A percentile compares a stretch with the other conserved stretches of the same genome.
Conservation (phyloP, 441 rosid species). For the Pelargonium australe region DNA sequence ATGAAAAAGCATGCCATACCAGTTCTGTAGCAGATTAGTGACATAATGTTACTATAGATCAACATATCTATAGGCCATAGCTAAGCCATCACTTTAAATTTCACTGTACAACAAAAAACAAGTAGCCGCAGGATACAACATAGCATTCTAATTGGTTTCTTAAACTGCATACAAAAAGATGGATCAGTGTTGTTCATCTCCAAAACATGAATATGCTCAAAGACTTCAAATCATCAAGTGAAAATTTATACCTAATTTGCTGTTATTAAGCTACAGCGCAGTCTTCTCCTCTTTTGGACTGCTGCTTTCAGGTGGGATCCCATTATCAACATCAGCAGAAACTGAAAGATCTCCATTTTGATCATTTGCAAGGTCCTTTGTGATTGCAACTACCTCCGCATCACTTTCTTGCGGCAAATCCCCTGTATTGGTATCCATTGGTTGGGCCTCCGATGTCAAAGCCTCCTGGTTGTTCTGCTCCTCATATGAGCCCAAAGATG, state of each 20-base stretch:
- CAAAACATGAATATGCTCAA: not conserved
- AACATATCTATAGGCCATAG: too few relatives aligned
- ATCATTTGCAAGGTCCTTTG: constrained; percentile 23
- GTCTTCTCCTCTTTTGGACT: constrained; percentile 15
- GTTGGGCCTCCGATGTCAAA: constrained; percentile 11
- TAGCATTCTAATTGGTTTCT: too few relatives aligned
- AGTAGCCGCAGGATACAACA: too few relatives aligned
- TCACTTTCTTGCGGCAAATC: constrained; percentile 13
- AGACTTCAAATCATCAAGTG: constrained; percentile 2
- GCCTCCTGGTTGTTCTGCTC: constrained; percentile 17
- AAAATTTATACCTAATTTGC: not conserved
- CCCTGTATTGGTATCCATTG: constrained; percentile 25
- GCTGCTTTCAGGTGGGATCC: constrained; percentile 9
- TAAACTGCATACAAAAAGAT: too few relatives aligned
- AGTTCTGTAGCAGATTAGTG: too few relatives aligned
- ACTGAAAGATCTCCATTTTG: constrained; percentile 27
- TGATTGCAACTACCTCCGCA: constrained; percentile 27
- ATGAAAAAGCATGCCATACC: too few relatives aligned
- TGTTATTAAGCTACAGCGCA: not conserved
- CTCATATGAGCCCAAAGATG: constrained; percentile 4
- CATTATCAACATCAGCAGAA: not conserved
- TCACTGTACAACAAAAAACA: too few relatives aligned
- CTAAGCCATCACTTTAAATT: too few relatives aligned
- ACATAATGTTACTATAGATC: too few relatives aligned
- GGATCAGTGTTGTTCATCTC: not conserved